Base-by-base conservation (phyloP, 2,329 filamentous ascomycete species). In the Trichoderma lentiforme region DNA sequence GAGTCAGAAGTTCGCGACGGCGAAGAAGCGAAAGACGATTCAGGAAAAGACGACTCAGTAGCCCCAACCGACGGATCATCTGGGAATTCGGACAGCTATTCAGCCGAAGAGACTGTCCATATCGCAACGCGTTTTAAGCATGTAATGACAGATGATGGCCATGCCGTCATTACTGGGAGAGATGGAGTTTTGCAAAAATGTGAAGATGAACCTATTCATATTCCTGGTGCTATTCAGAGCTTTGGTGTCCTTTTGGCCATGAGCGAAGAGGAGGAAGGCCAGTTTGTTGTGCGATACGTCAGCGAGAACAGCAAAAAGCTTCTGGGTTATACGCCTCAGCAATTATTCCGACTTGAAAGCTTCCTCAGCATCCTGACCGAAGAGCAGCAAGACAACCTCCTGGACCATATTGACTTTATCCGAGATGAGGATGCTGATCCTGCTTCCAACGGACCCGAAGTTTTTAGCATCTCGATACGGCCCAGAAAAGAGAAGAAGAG, bases 131-230 rank as follows among this genome's bases (percentile, higher is more conserved):
- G 94, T 2, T 97, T 97, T 81, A 92, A 91, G 75, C 93, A 97
- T 78, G 85, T 92, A 4, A 83, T 91, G 30, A 94, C 92, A 0
- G 89, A 92, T 2, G 92, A 90, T 18, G 94, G 94, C 0, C 93
- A 97, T 81, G 90, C 92, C 30, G 88, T 97, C 34, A 93, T 97
- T 69, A 96, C 93, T 1, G 94, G 94, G 6, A 87, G 92, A 70
- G 90, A 93, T 68, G 91, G 90, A 2, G 88, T 86, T 1, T 82
- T 96, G 58, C 92, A 97, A 78, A 88, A 90, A 67, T 97, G 94
- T 78, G 94, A 97, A 80, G 94, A 97, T 77, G 94, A 97, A 77
- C 94, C 94, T 0, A 97, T 97, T 30, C 93, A 95, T 75, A 91
- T 94, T 1, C 94, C 94, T 1, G 94, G 94, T 39, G 92, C 93